phyloP scores from a whole-genome alignment of 306 rosid genomes.

The Fragaria nilgerrensis region DNA sequence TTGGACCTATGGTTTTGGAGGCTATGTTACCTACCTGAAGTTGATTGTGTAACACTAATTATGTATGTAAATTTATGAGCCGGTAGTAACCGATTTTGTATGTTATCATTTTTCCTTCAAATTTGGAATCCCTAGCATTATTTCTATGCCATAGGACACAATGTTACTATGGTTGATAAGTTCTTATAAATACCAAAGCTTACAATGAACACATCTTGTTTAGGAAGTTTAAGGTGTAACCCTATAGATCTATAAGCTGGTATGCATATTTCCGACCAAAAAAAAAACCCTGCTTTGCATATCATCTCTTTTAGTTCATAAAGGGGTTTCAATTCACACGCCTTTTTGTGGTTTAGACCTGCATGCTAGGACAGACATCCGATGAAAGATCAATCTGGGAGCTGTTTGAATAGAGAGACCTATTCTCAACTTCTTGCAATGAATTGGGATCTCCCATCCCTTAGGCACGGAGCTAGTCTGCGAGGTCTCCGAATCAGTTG shows the following conservation, averaged over 20 bases:
- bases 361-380: no score
- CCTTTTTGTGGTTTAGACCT: no score
- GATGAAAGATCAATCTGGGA: no score
- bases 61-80: neutral
- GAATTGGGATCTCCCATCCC: neutral
- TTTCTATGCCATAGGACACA: neutral
- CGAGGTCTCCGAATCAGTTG: neutral
- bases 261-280: no score
- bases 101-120: neutral
- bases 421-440: neutral
- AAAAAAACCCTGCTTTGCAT: no score
- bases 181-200: no score
- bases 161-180: neutral
- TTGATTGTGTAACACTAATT: neutral
- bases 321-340: no score
- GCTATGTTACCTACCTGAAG: neutral
- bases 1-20: slow-evolving; percentile 1
- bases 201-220: neutral
- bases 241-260: neutral
- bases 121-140: neutral
- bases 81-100: neutral
- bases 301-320: no score
- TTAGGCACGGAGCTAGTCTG: neutral
- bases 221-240: neutral
- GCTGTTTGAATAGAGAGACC: neutral